These are phyloP conservation scores for cucumber (Cucumis sativus) DNA, from an alignment of 306 rosid genomes.

Conservation along the genomic window DNA sequence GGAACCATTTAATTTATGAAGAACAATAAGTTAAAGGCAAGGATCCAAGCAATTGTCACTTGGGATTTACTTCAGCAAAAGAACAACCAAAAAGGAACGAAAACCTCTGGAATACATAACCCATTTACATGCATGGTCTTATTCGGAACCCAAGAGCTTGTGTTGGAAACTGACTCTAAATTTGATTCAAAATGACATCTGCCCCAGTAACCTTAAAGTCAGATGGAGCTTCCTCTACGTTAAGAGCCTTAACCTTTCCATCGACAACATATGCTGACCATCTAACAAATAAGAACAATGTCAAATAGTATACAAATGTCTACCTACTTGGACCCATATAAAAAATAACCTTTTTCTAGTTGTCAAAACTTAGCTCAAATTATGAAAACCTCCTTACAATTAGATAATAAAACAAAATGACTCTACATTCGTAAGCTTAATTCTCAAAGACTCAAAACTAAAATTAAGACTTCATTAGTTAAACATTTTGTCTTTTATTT, in stretches of 20 bases:
- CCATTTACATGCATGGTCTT: neutral
- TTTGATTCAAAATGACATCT: conserved; percentile 74
- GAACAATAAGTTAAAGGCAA: neutral
- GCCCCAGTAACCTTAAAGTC: conserved; percentile 91
- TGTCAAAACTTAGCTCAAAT: neutral
- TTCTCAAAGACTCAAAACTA: too few relatives aligned
- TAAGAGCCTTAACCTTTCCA: conserved; percentile 60
- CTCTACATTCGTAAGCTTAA: too few relatives aligned
- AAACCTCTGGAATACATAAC: neutral
- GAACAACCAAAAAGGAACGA: neutral
- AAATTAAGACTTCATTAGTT: too few relatives aligned
- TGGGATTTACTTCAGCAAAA: neutral
- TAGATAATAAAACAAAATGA: too few relatives aligned
- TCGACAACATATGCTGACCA: conserved; percentile 95
- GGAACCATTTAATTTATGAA: neutral
- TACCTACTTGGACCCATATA: neutral
- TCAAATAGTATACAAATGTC: neutral
- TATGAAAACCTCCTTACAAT: neutral
- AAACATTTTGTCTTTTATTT: too few relatives aligned
- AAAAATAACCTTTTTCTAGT: neutral
- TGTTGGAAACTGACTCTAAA: conserved; percentile 23
- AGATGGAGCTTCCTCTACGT: conserved; percentile 89
- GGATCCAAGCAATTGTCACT: neutral
- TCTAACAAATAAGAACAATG: conserved; percentile 24
- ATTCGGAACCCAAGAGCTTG: neutral